phyloP scores from a whole-genome alignment of 2,329 filamentous ascomycete genomes.

The Alternaria rosae region DNA sequence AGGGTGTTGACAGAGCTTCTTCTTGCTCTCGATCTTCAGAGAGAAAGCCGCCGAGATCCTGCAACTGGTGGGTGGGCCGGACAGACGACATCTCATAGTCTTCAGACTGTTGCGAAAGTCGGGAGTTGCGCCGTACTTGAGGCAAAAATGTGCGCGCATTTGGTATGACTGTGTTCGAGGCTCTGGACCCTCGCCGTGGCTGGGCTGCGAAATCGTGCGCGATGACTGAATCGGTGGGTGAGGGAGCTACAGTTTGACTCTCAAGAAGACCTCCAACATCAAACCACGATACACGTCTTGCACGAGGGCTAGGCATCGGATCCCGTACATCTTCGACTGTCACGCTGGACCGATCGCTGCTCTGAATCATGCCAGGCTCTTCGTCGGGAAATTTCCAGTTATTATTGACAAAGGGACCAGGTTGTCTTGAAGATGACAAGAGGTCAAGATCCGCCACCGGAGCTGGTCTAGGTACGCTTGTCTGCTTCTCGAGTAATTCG shows the following conservation, averaged over 20 bases:
- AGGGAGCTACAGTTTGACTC: constrained; percentile 43
- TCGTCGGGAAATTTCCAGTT: constrained; percentile 46
- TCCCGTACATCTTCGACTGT: constrained; percentile 38
- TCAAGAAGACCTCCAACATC: constrained; percentile 82
- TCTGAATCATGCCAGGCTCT: constrained; percentile 23
- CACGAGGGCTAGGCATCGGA: constrained; percentile 48
- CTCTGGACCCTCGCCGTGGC: constrained; percentile 40
- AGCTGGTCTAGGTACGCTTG: constrained; percentile 52
- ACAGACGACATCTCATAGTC: constrained; percentile 41
- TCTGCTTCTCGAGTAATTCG: constrained; percentile 56
- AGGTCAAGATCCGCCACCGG: constrained; percentile 41
- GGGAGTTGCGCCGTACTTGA: constrained; percentile 39
- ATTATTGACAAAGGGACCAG: constrained; percentile 35
- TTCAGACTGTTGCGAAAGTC: constrained; percentile 45
- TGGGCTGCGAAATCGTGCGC: constrained; percentile 54
- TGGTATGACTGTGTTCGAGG: constrained; percentile 34
- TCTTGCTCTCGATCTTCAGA: constrained; percentile 34
- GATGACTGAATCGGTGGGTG: constrained; percentile 47
- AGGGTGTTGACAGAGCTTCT: constrained; percentile 16
- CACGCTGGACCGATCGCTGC: constrained; percentile 31
- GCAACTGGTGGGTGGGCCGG: constrained; percentile 32
- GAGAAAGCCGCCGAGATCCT: constrained; percentile 36
- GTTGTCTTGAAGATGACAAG: constrained; percentile 28
- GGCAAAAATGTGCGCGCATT: constrained; percentile 36
- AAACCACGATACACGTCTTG: constrained; percentile 76